Evolutionary conservation across 257 asterid genomes (phyloP), one percentile per base, ranked within the genome.

Genomic region (Haberlea rhodopensis): DNA sequence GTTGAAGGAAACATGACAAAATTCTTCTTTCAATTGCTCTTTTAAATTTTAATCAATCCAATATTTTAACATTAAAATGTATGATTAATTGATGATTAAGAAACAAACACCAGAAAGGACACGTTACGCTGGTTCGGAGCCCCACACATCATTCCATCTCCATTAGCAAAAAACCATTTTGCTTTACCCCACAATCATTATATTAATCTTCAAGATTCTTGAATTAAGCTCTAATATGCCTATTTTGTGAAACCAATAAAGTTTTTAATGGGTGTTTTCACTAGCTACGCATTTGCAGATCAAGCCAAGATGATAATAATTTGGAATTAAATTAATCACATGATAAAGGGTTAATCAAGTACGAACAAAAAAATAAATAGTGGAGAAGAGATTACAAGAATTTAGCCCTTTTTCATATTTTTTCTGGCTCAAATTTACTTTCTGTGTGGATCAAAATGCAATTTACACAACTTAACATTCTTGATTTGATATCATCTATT

Each of bases 101-200:
- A 71, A 65, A 57, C 60, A 60, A 73, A 73, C 87, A 73, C 60
- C 54, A 71, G 20, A 80, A 81, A 79, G 51, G 90, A 85, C 94
- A 74, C 56, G 31, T 10, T 67, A 70, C 70, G 79, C 62, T 65
- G 73, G 71, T 29, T 49, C 64, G 25, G 67, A 73, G 63, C 71
- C 82, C 80, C 85, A 73, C 82, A 74, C 60, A 73, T 79, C 82
- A 74, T 81, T 83, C 83, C 73, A 72, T 76, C 76, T 75, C 78
- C 88, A 80, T 73, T 62, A 59, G 75, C 79, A 68, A 59, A 79
- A 79, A 11, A 73, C 86, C 82, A 79, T 40, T 43, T 56, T 76
- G 66, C 6, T 10, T 51, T 58, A 28, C 74, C 74, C 69, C 80
- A 63, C 62, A 58, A 57, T 71, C 75, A 62, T n/a, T 53, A 68